A percentile compares a stretch with the other conserved stretches of the same genome.
Evolutionary conservation across 2,329 filamentous ascomycete species (phyloP).

Genomic region (Epichloe glyceriae): DNA sequence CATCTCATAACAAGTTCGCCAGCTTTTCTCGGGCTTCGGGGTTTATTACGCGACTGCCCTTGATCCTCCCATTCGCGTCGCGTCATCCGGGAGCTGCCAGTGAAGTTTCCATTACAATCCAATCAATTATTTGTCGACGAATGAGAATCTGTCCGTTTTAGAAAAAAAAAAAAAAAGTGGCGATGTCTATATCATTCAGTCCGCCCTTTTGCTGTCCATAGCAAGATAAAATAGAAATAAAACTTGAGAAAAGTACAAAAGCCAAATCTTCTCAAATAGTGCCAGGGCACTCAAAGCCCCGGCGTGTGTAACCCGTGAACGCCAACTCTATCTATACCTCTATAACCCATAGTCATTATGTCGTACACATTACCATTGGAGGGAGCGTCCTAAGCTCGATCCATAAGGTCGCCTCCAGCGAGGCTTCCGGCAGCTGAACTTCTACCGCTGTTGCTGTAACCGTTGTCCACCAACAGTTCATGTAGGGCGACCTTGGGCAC

Average conservation of each 20-base stretch:
- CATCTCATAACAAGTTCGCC: background rate
- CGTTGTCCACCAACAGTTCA: conserved; percentile 60
- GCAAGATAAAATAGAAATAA: conserved; percentile 7
- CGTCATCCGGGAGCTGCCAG: conserved; percentile 7
- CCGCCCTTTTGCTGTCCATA: background rate
- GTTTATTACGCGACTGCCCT: background rate
- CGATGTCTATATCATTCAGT: conserved; percentile 9
- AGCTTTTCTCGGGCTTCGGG: background rate
- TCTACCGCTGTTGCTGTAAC: conserved; percentile 59
- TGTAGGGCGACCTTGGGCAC: conserved; percentile 82
- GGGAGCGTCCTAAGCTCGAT: conserved; percentile 30
- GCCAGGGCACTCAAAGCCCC: conserved; percentile 4
- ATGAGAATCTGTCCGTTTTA: conserved; percentile 2
- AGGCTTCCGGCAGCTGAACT: conserved; percentile 69
- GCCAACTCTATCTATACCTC: conserved; percentile 27
- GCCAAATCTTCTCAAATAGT: background rate
- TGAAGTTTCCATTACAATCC: conserved; percentile 11
- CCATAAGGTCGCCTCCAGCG: conserved; percentile 56
- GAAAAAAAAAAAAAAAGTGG: conserved; percentile 5
- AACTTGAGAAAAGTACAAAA: conserved; percentile 1
- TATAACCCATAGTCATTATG: conserved; percentile 27
- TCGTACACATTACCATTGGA: conserved; percentile 19
- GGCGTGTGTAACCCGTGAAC: conserved; percentile 18
- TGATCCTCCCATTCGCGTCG: background rate
- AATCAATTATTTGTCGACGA: conserved; percentile 13